Evolutionary conservation across 2,329 filamentous ascomycete genomes (phyloP).

Genomic region (Apiospora hydei): DNA sequence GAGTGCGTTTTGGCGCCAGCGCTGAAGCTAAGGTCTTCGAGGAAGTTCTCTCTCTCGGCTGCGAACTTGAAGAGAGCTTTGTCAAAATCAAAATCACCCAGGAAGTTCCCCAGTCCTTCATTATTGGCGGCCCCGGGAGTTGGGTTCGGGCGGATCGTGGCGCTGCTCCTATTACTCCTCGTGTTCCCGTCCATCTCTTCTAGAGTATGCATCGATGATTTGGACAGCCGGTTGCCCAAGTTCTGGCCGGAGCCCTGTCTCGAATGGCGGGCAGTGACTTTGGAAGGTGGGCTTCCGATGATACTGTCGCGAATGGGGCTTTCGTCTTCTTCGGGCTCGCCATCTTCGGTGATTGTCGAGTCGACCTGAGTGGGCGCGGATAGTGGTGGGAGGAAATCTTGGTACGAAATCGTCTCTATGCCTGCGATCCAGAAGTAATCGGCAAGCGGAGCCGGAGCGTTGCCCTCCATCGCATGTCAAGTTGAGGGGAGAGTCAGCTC

Average conservation of each 20-base stretch:
- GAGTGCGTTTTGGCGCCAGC: slow-evolving; percentile 80
- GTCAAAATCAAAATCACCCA: slow-evolving; percentile 88
- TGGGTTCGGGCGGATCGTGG: slow-evolving; percentile 63
- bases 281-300: slow-evolving; percentile 39
- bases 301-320: slow-evolving; percentile 31
- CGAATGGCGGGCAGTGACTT: slow-evolving; percentile 62
- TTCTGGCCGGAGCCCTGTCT: slow-evolving; percentile 63
- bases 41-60: slow-evolving; percentile 90
- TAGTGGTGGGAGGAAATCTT: slow-evolving; percentile 54
- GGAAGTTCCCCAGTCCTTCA: slow-evolving; percentile 45
- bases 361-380: slow-evolving; percentile 54
- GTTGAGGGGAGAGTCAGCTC: slow-evolving; percentile 31
- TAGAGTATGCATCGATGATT: slow-evolving; percentile 56
- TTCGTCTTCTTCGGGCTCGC: slow-evolving; percentile 53
- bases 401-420: slow-evolving; percentile 71
- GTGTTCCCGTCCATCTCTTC: slow-evolving; percentile 67
- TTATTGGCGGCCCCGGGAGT: slow-evolving; percentile 36
- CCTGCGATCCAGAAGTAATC: slow-evolving; percentile 82
- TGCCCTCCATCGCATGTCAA: slow-evolving; percentile 64
- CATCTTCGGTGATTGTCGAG: slow-evolving; percentile 69
- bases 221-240: slow-evolving; percentile 55
- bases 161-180: slow-evolving; percentile 70
- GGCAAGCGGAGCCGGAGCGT: slow-evolving; percentile 69
- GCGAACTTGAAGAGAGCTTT: slow-evolving; percentile 93
- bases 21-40: slow-evolving; percentile 89